These are phyloP conservation scores for Musa beccarii DNA, from an alignment of 176 grass and related monocot species.

Conservation along the genomic window DNA sequence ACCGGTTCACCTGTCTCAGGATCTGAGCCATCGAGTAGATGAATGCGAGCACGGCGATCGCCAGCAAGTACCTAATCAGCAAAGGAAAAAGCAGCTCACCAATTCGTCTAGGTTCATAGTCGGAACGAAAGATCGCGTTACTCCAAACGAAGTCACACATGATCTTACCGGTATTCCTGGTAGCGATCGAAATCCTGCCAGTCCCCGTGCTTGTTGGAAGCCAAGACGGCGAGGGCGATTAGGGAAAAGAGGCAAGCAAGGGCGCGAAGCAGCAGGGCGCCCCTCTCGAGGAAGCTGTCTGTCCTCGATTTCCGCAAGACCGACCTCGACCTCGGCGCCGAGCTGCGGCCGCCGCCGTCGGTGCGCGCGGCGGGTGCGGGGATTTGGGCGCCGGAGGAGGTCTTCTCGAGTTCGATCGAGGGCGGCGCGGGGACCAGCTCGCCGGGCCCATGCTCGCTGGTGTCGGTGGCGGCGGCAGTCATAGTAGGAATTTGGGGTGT, in stretches of 20 bases:
- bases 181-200: slow-evolving; percentile 81
- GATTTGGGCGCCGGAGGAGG: slow-evolving; percentile 23
- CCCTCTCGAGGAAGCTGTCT: slow-evolving; percentile 61
- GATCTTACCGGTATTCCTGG: slow-evolving; percentile 60
- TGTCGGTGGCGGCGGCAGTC: neutral
- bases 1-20: slow-evolving; percentile 31
- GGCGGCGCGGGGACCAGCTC: slow-evolving; percentile 11
- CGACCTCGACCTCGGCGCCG: slow-evolving; percentile 30
- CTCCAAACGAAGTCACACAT: neutral
- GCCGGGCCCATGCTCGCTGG: neutral
- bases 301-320: slow-evolving; percentile 44
- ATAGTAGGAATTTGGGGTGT: too few relatives aligned
- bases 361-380: slow-evolving; percentile 6
- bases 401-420: slow-evolving; percentile 22
- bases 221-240: slow-evolving; percentile 57
- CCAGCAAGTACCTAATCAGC: slow-evolving; percentile 52
- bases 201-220: slow-evolving; percentile 67
- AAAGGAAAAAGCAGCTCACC: neutral
- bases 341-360: slow-evolving; percentile 5
- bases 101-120: neutral
- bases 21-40: slow-evolving; percentile 57
- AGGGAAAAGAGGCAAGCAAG: slow-evolving; percentile 53
- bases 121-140: neutral
- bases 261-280: slow-evolving; percentile 51
- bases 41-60: slow-evolving; percentile 43